These are phyloP conservation scores for Carallia brachiata DNA, from an alignment of 345 rosid species.

Conservation along the genomic window DNA sequence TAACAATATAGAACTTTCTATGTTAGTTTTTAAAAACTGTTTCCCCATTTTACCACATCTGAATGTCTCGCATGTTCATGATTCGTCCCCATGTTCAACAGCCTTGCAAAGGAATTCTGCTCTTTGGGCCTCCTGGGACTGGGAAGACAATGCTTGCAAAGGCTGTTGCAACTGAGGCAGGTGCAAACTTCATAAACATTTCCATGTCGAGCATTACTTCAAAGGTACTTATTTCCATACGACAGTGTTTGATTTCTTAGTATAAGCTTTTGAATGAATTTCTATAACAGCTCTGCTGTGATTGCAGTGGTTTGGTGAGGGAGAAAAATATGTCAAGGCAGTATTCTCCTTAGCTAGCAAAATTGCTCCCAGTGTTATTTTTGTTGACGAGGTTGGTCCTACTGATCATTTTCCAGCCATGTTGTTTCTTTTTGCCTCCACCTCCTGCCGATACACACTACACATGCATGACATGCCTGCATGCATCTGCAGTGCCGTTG, in stretches of 20 bases:
- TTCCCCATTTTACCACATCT: neutral
- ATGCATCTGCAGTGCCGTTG: neutral
- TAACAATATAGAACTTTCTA: neutral
- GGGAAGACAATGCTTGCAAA: slow-evolving; percentile 99
- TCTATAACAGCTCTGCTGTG: slow-evolving; percentile 11
- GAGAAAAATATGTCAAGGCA: slow-evolving; percentile 97
- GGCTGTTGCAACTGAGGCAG: slow-evolving; percentile 99
- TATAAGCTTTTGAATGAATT: slow-evolving; percentile 7
- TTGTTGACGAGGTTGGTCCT: slow-evolving; percentile 88
- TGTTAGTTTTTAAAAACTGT: no score
- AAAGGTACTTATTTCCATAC: slow-evolving; percentile 47
- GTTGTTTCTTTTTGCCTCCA: neutral
- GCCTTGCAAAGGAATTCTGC: slow-evolving; percentile 98
- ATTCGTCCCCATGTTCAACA: slow-evolving; percentile 25
- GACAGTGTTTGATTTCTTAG: neutral
- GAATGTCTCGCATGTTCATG: neutral
- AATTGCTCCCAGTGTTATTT: slow-evolving; percentile 96
- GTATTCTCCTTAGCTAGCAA: slow-evolving; percentile 98
- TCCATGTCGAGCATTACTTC: slow-evolving; percentile 99
- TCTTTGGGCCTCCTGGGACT: slow-evolving; percentile 99
- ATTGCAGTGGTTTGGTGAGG: slow-evolving; percentile 99
- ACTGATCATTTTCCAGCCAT: neutral
- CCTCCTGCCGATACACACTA: neutral
- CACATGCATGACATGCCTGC: neutral
- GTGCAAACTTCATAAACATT: slow-evolving; percentile 97